Evolutionary conservation across 2,329 filamentous ascomycete genomes (phyloP), one percentile per base, ranked within the genome.

Genomic region (Xylaria sp.): DNA sequence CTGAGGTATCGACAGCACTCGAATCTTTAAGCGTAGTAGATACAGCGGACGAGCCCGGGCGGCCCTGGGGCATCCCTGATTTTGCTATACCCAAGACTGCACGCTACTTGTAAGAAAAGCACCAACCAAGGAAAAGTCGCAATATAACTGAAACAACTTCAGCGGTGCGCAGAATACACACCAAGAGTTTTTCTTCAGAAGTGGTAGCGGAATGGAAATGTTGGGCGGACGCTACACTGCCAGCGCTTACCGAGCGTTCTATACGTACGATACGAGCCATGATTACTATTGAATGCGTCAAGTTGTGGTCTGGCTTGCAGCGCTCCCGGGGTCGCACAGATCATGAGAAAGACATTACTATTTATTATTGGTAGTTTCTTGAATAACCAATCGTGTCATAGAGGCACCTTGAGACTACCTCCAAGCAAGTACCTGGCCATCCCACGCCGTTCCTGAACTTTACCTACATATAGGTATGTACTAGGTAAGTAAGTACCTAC

Each of bases 401-500:
- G 18, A 46, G 12, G 37, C 41, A 52, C 34, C n/a, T 3, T 2
- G 15, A 60, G 28, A 55, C 48, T 28, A 28, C 28, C 28, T 28
- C 28, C 52, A 28, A 15, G 51, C 23, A 28, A 39, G 61, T 57
- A 57, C 46, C 55, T 15, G 25, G n/a, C 25, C 7, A 39, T 25
- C 39, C 13, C 51, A 48, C 31, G 23, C 56, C 31, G 56, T 56
- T 51, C 56, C 46, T 69, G 66, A 34, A 50, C 65, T 37, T 56
- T 44, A n/a, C n/a, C n/a, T n/a, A n/a, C n/a, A n/a, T n/a, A n/a
- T n/a, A n/a, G n/a, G n/a, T n/a, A n/a, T n/a, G n/a, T n/a, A n/a
- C n/a, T n/a, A n/a, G n/a, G n/a, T n/a, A n/a, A n/a, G n/a, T n/a
- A 20, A 18, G 39, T 41, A 18, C 46, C 46, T 48, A 48, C 23